These are phyloP conservation scores for Skeletonema marinoi DNA, from an alignment of 108 stramenopile species.

Conservation along the genomic window DNA sequence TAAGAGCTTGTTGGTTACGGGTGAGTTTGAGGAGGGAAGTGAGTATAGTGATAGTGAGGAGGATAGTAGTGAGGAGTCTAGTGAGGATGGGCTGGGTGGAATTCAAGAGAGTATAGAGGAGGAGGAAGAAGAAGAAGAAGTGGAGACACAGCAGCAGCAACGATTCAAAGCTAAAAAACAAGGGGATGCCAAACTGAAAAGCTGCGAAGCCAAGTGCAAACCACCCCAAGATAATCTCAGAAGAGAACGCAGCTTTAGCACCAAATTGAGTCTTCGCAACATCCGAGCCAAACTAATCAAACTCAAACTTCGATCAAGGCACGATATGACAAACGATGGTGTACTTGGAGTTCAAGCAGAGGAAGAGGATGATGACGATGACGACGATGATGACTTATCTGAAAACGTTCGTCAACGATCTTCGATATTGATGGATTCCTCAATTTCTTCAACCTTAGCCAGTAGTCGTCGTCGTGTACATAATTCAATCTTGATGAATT, in stretches of 20 bases:
- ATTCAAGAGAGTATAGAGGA: neutral
- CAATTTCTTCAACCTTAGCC: neutral
- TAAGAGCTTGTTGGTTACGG: neutral
- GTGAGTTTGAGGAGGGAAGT: neutral
- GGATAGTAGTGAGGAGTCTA: neutral
- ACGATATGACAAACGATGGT: slow-evolving; percentile 19
- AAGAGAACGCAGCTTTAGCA: neutral
- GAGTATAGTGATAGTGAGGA: neutral
- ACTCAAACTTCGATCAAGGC: slow-evolving; percentile 5
- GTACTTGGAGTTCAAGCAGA: slow-evolving; percentile 21
- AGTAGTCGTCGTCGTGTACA: neutral
- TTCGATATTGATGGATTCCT: neutral
- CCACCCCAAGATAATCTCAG: neutral
- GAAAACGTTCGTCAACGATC: neutral
- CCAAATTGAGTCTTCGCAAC: neutral
- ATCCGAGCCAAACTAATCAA: slow-evolving; percentile 11
- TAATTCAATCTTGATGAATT: neutral
- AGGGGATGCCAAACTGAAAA: neutral
- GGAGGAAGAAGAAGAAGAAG: neutral
- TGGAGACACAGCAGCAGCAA: neutral
- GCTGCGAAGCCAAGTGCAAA: neutral
- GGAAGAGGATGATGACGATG: neutral
- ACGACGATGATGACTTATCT: neutral
- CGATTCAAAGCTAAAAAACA: neutral
- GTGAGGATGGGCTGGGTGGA: neutral